These are phyloP conservation scores for Aspergillus bridgeri DNA, from an alignment of 495 filamentous ascomycete genomes.

Conservation along the genomic window DNA sequence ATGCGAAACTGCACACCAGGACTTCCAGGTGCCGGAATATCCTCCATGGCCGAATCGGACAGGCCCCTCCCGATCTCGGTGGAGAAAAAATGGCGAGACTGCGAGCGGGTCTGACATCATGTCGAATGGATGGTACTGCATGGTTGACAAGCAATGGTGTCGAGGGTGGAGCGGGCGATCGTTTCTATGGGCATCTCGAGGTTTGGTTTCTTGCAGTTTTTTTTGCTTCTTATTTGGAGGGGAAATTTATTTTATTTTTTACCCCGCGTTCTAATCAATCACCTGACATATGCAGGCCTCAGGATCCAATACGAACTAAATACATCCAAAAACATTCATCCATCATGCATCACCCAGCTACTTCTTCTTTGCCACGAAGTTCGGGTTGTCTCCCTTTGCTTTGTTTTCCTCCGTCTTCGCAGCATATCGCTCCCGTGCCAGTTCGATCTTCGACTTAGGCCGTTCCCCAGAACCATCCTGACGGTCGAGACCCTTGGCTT, in stretches of 20 bases:
- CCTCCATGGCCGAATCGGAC: conserved; percentile 44
- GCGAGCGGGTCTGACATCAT: conserved; percentile 34
- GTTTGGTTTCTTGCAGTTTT: no score
- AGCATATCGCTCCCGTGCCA: conserved; percentile 46
- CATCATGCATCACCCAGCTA: background rate
- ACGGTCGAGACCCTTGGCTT: conserved; percentile 52
- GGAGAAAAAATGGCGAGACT: conserved; percentile 28
- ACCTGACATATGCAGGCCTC: background rate
- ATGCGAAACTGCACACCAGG: background rate
- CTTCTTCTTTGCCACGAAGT: conserved; percentile 1
- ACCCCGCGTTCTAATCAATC: background rate
- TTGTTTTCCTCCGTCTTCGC: conserved; percentile 24
- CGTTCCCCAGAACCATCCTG: conserved; percentile 24
- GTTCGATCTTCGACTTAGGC: conserved; percentile 45
- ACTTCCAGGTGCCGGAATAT: background rate
- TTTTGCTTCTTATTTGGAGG: no score
- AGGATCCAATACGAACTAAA: background rate
- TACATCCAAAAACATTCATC: background rate
- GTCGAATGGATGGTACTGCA: background rate
- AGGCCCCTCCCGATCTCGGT: conserved; percentile 27
- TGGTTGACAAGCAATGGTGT: background rate
- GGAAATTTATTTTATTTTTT: background rate
- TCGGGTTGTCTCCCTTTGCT: conserved; percentile 6
- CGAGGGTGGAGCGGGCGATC: background rate
- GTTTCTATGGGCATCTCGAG: background rate